Evolutionary conservation across 2,329 filamentous ascomycete species (phyloP).

Genomic region (Westerdykella ornata): DNA sequence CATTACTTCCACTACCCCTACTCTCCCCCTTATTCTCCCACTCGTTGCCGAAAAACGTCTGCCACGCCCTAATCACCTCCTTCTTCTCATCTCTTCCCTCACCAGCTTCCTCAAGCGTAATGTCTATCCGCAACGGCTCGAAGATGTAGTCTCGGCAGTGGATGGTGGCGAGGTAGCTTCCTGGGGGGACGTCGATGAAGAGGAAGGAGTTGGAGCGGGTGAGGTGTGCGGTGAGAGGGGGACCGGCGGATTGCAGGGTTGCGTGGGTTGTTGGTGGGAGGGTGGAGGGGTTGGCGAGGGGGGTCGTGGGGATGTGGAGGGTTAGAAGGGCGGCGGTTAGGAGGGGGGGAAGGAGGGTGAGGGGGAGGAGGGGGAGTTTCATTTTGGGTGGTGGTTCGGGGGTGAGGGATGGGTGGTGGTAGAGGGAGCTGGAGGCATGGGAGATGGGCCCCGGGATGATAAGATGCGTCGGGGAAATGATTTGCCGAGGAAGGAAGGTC

Average conservation of each 20-base stretch:
- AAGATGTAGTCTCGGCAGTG: conserved; percentile 70
- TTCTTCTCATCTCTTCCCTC: conserved; percentile 27
- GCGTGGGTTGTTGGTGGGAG: conserved; percentile 55
- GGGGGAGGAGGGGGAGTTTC: conserved; percentile 31
- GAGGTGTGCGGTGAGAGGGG: conserved; percentile 54
- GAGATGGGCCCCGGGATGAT: background rate
- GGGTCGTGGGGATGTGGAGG: conserved; percentile 46
- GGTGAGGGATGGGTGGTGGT: conserved; percentile 3
- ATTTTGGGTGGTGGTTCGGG: conserved; percentile 11
- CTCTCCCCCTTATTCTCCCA: conserved; percentile 79
- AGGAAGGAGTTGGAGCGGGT: conserved; percentile 63
- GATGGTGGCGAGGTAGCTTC: conserved; percentile 76
- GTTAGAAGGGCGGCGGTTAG: conserved; percentile 43
- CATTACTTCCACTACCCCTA: conserved; percentile 41
- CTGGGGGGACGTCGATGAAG: conserved; percentile 64
- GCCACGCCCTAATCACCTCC: conserved; percentile 60
- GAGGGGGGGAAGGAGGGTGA: conserved; percentile 39
- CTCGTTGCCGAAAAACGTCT: conserved; percentile 81
- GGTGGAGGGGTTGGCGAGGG: conserved; percentile 41
- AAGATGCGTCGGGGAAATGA: background rate
- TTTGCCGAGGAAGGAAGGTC: background rate
- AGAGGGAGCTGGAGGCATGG: background rate
- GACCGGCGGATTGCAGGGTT: conserved; percentile 56
- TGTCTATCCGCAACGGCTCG: conserved; percentile 72
- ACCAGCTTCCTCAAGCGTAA: conserved; percentile 37